phyloP scores from a whole-genome alignment of 1,284 basidiomycete species.

The Malassezia sp. region DNA sequence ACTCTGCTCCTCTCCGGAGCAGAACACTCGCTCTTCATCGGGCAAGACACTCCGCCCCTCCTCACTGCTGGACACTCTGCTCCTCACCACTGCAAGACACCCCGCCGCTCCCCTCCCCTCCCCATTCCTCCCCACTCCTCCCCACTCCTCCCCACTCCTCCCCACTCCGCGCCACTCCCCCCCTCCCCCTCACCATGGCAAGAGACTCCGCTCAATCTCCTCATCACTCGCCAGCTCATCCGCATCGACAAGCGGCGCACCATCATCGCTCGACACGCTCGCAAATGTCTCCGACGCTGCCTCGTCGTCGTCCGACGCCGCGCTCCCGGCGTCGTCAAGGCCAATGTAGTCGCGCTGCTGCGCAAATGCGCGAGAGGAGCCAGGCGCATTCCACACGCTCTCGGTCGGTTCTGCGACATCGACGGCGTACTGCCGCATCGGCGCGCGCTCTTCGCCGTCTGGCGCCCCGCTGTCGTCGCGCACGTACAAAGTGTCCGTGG shows the following conservation, averaged over 20 bases:
- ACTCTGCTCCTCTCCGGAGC: no score
- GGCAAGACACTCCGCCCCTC: no score
- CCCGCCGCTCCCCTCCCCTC: no score
- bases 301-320: slow-evolving; percentile 6
- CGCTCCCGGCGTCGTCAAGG: slow-evolving; percentile 31
- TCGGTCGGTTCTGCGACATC: slow-evolving; percentile 3
- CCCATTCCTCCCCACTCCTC: no score
- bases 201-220: slow-evolving; percentile 7
- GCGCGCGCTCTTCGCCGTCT: slow-evolving; percentile 5
- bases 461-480: slow-evolving; percentile 8
- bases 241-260: no score
- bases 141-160: no score
- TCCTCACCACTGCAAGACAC: no score
- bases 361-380: slow-evolving; percentile 21
- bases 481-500: slow-evolving; percentile 7
- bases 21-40: no score
- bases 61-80: no score
- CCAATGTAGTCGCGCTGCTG: slow-evolving; percentile 37
- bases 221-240: slow-evolving; percentile 6
- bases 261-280: background rate
- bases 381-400: slow-evolving; percentile 1
- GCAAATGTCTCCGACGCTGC: background rate
- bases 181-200: background rate
- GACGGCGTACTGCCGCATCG: no score
- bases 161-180: no score